Evolutionary conservation across 176 grass and related monocot species (phyloP), one percentile per base, ranked within the genome.

Genomic region (Pontederia paniculata): DNA sequence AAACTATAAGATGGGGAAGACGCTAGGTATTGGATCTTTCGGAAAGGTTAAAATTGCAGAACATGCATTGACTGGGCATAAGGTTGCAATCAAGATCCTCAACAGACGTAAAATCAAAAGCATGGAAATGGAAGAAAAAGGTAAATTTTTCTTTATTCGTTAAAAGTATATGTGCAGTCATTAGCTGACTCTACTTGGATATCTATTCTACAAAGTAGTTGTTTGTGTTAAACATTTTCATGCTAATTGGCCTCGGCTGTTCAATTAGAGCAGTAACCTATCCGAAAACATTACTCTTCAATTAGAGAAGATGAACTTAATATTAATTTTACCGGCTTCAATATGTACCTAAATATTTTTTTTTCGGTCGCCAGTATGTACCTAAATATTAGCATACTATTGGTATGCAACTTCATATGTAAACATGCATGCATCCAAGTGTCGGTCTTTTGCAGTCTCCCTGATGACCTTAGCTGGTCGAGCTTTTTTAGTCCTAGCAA

Each of bases 71-170:
- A 83, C 74, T 23, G 74, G 80, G 9, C 80, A 83, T 19, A 78
- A 78, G 65, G 80, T 83, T 48, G 80, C 80, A 17, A 63, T 83
- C 23, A 83, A 83, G 70, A 83, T 83, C 54, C 74, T 83, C 12
- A 83, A 83, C 42, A 74, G 74, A 21, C 80, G 74, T 9, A 83
- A 83, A 60, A 83, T 83, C 18, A 78, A 57, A 83, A 52, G 43
- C 74, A 60, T 83, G 74, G 80, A 83, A 2, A 83, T 83, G 80
- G 80, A 83, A 55, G 80, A 83, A 43, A 83, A 83, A 83, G 80
- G 80, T 83, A 46, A 21, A 12, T 45, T 57, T 57, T 37, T 1
- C 12, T 57, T 23, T 57, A 21, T 11, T 46, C 48, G 12, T 13
- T 51, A 51, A 17, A n/a, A 51, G 48, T 51, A 15, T 13, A 15